phyloP scores from a whole-genome alignment of 371 early-diverging fungal genomes.

The Mortierella sp. region DNA sequence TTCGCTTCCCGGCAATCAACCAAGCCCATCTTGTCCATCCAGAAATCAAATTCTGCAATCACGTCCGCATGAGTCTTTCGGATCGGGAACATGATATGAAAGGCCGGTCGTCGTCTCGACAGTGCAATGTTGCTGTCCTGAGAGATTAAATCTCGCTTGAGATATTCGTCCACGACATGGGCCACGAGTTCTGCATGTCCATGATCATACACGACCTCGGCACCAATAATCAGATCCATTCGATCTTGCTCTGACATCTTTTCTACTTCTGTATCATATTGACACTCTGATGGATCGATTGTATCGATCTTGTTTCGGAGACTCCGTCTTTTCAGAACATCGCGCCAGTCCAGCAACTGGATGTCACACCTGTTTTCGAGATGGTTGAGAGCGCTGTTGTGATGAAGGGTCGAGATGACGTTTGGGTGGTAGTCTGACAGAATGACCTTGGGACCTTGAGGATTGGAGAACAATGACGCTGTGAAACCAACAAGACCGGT shows the following conservation, averaged over 20 bases:
- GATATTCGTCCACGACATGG: conserved; percentile 45
- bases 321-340: conserved; percentile 28
- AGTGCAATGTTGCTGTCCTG: conserved; percentile 9
- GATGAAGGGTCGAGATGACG: conserved; percentile 29
- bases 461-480: conserved; percentile 36
- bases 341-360: conserved; percentile 44
- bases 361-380: conserved; percentile 38
- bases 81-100: conserved; percentile 55
- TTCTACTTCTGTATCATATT: conserved; percentile 10
- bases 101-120: conserved; percentile 33
- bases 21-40: conserved; percentile 51
- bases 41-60: conserved; percentile 53
- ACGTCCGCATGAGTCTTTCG: conserved; percentile 47
- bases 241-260: conserved; percentile 16
- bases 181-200: conserved; percentile 52
- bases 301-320: conserved; percentile 10
- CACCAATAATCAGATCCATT: conserved; percentile 43
- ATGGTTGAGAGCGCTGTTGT: conserved; percentile 34
- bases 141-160: conserved; percentile 39
- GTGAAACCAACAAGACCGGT: conserved; percentile 48
- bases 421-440: conserved; percentile 53
- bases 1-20: conserved; percentile 37
- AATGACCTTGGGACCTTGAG: conserved; percentile 39
- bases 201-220: conserved; percentile 53
- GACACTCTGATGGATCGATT: background rate